A percentile compares a stretch with the other conserved stretches of the same genome.
Conservation (phyloP, 805 yeast species). For the Starmera caribaea region DNA sequence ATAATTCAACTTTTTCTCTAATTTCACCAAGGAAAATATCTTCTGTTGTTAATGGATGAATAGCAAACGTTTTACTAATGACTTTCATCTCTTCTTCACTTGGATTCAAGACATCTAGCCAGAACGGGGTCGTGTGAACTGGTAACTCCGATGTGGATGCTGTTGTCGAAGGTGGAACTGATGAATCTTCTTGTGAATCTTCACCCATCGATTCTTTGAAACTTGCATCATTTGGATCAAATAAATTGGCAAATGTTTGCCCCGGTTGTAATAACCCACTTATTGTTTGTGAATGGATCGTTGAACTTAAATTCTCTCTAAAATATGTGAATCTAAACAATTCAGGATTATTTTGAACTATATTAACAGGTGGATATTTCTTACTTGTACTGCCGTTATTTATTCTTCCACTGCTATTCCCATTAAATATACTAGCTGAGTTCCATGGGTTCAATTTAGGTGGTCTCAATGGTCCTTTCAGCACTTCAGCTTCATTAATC, state of each 20-base stretch:
- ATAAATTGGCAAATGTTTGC: slow-evolving; percentile 52
- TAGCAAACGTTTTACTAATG: slow-evolving; percentile 80
- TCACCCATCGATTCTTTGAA: slow-evolving; percentile 5
- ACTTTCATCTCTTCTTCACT: slow-evolving; percentile 97
- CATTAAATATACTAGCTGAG: no score
- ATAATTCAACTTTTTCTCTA: slow-evolving; percentile 89
- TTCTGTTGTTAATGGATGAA: slow-evolving; percentile 94
- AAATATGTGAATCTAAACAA: slow-evolving; percentile 83
- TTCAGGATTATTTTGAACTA: slow-evolving; percentile 35
- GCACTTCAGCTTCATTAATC: slow-evolving; percentile 46
- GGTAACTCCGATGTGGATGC: slow-evolving; percentile 8
- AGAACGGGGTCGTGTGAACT: slow-evolving; percentile 57
- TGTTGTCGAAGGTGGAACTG: slow-evolving; percentile 8
- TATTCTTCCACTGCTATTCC: slow-evolving; percentile 16
- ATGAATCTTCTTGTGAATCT: slow-evolving; percentile 1
- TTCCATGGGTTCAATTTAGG: slow-evolving; percentile 72
- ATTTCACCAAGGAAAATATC: slow-evolving; percentile 91
- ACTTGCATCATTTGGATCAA: slow-evolving; percentile 32
- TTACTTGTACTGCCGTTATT: slow-evolving; percentile 16
- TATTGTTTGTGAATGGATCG: slow-evolving; percentile 82
- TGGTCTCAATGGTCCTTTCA: slow-evolving; percentile 65
- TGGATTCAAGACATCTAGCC: slow-evolving; percentile 90
- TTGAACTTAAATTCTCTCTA: slow-evolving; percentile 80
- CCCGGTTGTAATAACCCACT: slow-evolving; percentile 67
- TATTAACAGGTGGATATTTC: slow-evolving; percentile 32